Conservation (phyloP, 148 eudicot genomes). For the Nepenthes gracilis region DNA sequence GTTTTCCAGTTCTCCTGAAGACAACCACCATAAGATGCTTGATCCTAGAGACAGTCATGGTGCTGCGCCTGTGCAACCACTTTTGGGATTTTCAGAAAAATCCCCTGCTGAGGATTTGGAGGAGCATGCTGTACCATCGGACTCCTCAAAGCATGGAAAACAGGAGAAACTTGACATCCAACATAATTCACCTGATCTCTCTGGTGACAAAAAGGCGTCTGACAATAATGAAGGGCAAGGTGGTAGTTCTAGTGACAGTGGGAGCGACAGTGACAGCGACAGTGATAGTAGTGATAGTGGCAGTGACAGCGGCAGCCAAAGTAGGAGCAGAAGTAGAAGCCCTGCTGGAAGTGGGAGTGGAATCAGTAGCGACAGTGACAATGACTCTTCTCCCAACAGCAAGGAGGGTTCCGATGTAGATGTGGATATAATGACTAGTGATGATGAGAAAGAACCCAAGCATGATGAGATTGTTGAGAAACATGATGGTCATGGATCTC, state of each 20-base stretch:
- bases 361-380: conserved; percentile 89
- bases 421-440: conserved; percentile 70
- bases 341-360: conserved; percentile 61
- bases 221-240: conserved; percentile 40
- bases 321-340: conserved; percentile 75
- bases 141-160: conserved; percentile 30
- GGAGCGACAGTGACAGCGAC: conserved; percentile 65
- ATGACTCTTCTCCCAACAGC: conserved; percentile 87
- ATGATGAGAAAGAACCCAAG: conserved; percentile 62
- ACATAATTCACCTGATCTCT: conserved; percentile 38
- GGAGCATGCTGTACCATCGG: conserved; percentile 25
- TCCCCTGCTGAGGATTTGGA: conserved; percentile 23
- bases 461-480: conserved; percentile 28
- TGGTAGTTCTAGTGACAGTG: conserved; percentile 54
- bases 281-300: conserved; percentile 59
- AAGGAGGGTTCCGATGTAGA: conserved; percentile 93
- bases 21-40: conserved; percentile 29
- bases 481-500: conserved; percentile 45
- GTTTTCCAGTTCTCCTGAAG: conserved; percentile 58
- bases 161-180: conserved; percentile 46
- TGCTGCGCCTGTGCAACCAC: conserved; percentile 20
- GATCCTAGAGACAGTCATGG: conserved; percentile 24
- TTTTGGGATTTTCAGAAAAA: conserved; percentile 18
- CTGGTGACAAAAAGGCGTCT: conserved; percentile 54
- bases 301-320: conserved; percentile 47